phyloP scores from a whole-genome alignment of 139 green algal genomes.

The Nannochloris sp. region DNA sequence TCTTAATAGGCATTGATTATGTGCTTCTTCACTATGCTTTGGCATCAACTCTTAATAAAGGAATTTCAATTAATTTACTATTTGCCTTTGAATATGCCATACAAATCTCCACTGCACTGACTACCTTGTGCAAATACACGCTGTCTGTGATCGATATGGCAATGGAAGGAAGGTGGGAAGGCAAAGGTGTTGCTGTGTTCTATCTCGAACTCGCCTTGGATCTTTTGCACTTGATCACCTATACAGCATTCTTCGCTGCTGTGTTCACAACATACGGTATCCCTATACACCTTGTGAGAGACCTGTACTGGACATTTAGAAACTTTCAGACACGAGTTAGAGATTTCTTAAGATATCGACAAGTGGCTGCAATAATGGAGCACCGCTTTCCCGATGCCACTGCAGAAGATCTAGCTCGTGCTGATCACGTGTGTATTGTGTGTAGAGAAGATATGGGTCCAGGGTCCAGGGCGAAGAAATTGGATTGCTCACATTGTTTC shows the following conservation, averaged over 20 bases:
- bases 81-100: constrained; percentile 98
- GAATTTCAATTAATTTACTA: constrained; percentile 84
- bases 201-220: constrained; percentile 97
- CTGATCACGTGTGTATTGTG: constrained; percentile 94
- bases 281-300: constrained; percentile 90
- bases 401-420: constrained; percentile 75
- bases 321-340: constrained; percentile 85
- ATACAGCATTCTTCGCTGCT: constrained; percentile 93
- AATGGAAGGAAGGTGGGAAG: constrained; percentile 86
- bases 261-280: constrained; percentile 94
- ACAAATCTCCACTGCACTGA: constrained; percentile 55
- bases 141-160: constrained; percentile 56
- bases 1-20: constrained; percentile 76
- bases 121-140: constrained; percentile 63
- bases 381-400: constrained; percentile 79
- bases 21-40: constrained; percentile 79
- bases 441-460: constrained; percentile 88
- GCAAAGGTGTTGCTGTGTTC: constrained; percentile 81
- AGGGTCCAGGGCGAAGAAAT: constrained; percentile 72
- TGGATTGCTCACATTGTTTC: constrained; percentile 90
- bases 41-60: constrained; percentile 45
- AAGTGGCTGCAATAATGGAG: constrained; percentile 85
- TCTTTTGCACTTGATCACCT: constrained; percentile 94
- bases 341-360: constrained; percentile 91
- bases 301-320: constrained; percentile 93